These are phyloP conservation scores for Glebionis coronaria DNA, from an alignment of 129 eudicot species.

Conservation along the genomic window DNA sequence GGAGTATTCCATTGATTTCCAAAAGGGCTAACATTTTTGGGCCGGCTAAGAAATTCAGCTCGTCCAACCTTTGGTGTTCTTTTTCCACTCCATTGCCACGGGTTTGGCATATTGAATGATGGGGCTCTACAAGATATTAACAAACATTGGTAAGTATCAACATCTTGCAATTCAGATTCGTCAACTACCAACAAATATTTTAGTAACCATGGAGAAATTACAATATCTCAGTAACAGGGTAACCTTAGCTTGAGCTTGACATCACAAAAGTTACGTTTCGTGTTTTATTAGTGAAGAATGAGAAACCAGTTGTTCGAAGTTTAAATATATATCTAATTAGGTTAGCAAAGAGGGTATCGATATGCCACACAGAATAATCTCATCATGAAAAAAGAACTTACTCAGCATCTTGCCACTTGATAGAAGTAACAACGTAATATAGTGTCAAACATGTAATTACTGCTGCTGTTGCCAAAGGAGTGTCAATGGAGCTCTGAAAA, in stretches of 20 bases:
- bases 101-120: conserved; percentile 20
- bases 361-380: no score
- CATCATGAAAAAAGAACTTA: conserved; percentile 33
- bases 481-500: conserved; percentile 75
- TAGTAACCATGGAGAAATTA: neutral
- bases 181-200: conserved; percentile 1
- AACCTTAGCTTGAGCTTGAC: neutral
- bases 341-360: neutral
- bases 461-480: conserved; percentile 63
- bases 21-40: conserved; percentile 35
- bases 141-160: conserved; percentile 19
- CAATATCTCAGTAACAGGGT: neutral
- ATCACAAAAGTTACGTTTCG: neutral
- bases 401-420: conserved; percentile 41
- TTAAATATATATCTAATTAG: neutral
- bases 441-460: conserved; percentile 39
- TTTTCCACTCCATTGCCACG: conserved; percentile 35
- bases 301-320: neutral
- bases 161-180: neutral
- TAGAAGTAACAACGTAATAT: conserved; percentile 32
- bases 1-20: conserved; percentile 40
- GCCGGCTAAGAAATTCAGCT: conserved; percentile 68
- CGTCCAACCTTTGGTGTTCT: conserved; percentile 31
- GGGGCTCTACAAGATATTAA: conserved; percentile 33
- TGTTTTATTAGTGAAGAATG: neutral